Evolutionary conservation across 768 basidiomycete genomes (phyloP), one percentile per base, ranked within the genome.

Genomic region (Crepidotus variabilis): DNA sequence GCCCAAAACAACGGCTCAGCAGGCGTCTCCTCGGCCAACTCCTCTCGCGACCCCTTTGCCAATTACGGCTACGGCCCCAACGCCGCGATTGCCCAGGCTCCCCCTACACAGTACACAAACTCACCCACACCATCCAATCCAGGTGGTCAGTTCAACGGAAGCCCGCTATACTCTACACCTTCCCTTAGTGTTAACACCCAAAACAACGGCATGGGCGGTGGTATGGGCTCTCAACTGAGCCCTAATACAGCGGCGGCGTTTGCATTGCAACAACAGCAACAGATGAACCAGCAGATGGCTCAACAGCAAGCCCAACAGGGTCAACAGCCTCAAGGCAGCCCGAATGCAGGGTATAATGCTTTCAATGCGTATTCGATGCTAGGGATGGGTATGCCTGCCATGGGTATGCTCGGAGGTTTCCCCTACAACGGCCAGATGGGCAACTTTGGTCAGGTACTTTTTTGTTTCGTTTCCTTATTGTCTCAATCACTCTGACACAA

Each of bases 61-160:
- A 92, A 92, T 78, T 92, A 92, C 64, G 91, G 91, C 60, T 93
- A 92, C 65, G 90, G 89, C 20, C 85, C 87, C 16, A 85, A 88
- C 63, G 85, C 87, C 32, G 82, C 72, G 69, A 81, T 85, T 58
- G 69, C 78, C 51, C 87, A 87, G 62, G 73, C 75, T 45, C 76
- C 76, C 18, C 51, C 45, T 43, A 43, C 39, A 43, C 33, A 51
- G 39, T 86, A 80, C 69, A 77, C 65, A 64, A 76, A 71, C 67
- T 79, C 79, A 24, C 74, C 79, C 45, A 71, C 80, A 11, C 67
- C 74, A 69, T 62, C 75, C 61, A 67, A 64, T 46, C 74, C 67
- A 55, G 47, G 21, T n/a, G 20, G 24, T 23, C 35, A 32, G 24
- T 86, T 85, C 68, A 66, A 75, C 46, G 75, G 74, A 62, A 86